phyloP scores from a whole-genome alignment of 352 stramenopile genomes.

The Saprolegnia parasitica region DNA sequence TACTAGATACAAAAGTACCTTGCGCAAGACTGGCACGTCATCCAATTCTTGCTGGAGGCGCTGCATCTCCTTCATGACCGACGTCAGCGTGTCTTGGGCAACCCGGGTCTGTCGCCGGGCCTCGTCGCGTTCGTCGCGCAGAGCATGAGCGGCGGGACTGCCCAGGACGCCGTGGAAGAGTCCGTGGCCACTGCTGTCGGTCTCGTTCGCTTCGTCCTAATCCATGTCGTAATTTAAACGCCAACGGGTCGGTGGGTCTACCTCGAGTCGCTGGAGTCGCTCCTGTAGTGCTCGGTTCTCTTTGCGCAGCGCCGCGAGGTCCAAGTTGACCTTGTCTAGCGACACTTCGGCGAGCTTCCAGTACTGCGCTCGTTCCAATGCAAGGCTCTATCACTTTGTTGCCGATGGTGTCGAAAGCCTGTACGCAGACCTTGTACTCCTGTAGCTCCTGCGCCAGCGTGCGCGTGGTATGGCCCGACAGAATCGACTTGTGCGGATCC shows the following conservation, averaged over 20 bases:
- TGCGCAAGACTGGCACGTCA: constrained; percentile 30
- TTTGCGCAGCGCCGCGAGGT: constrained; percentile 7
- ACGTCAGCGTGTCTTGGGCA: constrained; percentile 28
- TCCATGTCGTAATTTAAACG: neutral
- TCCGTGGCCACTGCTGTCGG: neutral
- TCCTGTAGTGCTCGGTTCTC: neutral
- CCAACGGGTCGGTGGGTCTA: neutral
- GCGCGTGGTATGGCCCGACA: neutral
- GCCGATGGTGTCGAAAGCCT: neutral
- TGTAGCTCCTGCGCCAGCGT: constrained; percentile 15
- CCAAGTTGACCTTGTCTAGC: constrained; percentile 21
- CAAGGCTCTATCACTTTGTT: neutral
- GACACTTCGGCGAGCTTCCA: constrained; percentile 27
- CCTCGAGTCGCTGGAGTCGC: constrained; percentile 15
- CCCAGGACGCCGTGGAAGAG: neutral
- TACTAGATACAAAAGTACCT: constrained; percentile 22
- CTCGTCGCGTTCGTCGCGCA: constrained; percentile 16
- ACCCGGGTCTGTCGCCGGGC: neutral
- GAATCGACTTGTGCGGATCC: neutral
- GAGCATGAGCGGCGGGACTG: neutral
- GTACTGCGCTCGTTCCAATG: constrained; percentile 24
- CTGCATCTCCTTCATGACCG: constrained; percentile 18
- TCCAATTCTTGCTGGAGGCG: constrained; percentile 21
- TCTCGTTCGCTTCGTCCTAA: neutral
- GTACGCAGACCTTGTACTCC: constrained; percentile 17